Evolutionary conservation across 495 filamentous ascomycete genomes (phyloP), one percentile per base, ranked within the genome.

Genomic region (Neurospora sp.): DNA sequence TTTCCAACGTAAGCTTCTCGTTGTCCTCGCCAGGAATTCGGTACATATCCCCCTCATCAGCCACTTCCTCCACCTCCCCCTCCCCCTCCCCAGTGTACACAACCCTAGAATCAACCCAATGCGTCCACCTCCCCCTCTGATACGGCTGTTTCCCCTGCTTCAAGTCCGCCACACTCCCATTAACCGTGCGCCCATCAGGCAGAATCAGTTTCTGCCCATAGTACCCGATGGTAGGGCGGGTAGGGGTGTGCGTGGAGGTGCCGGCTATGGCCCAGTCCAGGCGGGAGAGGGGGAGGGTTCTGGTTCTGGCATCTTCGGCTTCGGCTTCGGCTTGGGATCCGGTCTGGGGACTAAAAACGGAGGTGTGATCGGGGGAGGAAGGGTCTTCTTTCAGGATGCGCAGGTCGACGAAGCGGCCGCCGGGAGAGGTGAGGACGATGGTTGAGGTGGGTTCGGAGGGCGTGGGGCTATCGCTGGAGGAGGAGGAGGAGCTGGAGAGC

Each of bases 231-330:
- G 69, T 40, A 8, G 44, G 22, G 35, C 20, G 39, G 16, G 65
- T 69, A 6, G 70, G 14, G 22, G 75, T 65, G 2, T 74, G 77
- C 1, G 75, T 73, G 0, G 86, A 86, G 11, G 79, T 81, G 11
- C 88, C 88, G 1, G 85, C 87, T 46, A 89, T 88, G 27, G 85
- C 88, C 87, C 88, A 89, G 75, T 84, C 82, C 1, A 84, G 75
- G 1, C 73, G 70, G 16, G 59, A 71, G 31, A 18, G 9, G 14
- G 44, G 39, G 14, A 22, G n/a, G 2, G 69, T 35, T 6, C 5
- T 16, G 22, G 7, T 12, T 35, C 1, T 22, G 73, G 41, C 10
- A 44, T 74, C 11, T 69, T 71, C 68, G 70, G 69, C 40, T 44
- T 59, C 20, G 39, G 71, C 7, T 71, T 75, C n/a, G 72, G n/a